Conservation (phyloP, 768 basidiomycete species). For the Lyophyllum decastes region DNA sequence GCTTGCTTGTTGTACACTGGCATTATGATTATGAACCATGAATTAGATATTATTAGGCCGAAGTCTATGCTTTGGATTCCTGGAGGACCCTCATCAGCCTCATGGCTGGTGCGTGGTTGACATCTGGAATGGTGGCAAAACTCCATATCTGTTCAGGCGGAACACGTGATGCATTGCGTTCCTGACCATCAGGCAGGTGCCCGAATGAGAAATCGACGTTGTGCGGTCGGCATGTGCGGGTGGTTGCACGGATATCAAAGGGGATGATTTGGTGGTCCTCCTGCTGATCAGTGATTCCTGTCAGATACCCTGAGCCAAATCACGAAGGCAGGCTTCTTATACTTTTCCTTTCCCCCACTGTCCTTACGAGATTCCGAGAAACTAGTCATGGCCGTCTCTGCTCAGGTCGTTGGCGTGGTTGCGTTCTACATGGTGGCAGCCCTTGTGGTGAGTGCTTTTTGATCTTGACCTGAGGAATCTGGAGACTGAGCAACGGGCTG, state of each 20-base stretch:
- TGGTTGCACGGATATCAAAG: not conserved
- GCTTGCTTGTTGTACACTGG: not conserved
- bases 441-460: conserved; percentile 52
- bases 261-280: not conserved
- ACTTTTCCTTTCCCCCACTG: not conserved
- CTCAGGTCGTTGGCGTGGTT: conserved; percentile 40
- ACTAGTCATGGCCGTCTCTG: conserved; percentile 18
- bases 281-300: not conserved
- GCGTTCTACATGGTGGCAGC: conserved; percentile 71
- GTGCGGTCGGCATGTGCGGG: not conserved
- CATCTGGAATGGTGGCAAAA: no score
- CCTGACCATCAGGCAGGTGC: not conserved
- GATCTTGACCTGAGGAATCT: not conserved
- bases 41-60: not conserved
- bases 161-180: not conserved
- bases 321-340: not conserved
- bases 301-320: not conserved
- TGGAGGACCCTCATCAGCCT: not conserved
- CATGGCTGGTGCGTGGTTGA: not conserved
- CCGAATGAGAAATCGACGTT: no score
- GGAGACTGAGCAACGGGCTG: not conserved
- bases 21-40: not conserved
- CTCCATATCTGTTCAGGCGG: no score
- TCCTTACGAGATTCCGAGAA: conserved; percentile 1
- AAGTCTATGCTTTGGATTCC: not conserved